phyloP scores from a whole-genome alignment of 495 filamentous ascomycete species.

The Jackrogersella minutella region DNA sequence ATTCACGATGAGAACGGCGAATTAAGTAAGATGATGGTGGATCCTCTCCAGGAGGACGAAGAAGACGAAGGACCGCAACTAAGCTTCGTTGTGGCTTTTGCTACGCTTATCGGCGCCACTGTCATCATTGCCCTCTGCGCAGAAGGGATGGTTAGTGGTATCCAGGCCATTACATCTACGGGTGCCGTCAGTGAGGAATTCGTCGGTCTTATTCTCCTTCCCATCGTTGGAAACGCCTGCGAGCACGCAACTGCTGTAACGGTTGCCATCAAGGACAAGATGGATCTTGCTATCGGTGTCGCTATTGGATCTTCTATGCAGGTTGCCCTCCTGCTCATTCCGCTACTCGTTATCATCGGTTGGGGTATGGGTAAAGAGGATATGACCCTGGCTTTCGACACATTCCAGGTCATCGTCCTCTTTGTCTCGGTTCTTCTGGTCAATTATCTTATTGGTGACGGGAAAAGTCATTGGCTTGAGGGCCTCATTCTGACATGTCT shows the following conservation, averaged over 20 bases:
- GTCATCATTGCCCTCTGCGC: constrained; percentile 86
- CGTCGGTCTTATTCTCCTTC: constrained; percentile 82
- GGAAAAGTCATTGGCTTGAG: constrained; percentile 73
- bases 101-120: constrained; percentile 75
- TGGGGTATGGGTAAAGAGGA: constrained; percentile 75
- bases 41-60: constrained; percentile 57
- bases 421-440: constrained; percentile 82
- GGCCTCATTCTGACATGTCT: constrained; percentile 76
- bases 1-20: constrained; percentile 56
- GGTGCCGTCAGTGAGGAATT: constrained; percentile 74
- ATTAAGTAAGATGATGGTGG: constrained; percentile 48
- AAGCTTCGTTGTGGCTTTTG: constrained; percentile 70
- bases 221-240: constrained; percentile 90
- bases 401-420: constrained; percentile 79
- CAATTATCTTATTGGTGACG: constrained; percentile 80
- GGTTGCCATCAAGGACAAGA: constrained; percentile 88
- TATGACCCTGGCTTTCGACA: constrained; percentile 83
- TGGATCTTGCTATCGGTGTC: constrained; percentile 87
- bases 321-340: constrained; percentile 81
- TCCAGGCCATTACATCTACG: constrained; percentile 69
- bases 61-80: constrained; percentile 78
- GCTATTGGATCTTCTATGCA: constrained; percentile 88
- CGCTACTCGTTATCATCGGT: constrained; percentile 78
- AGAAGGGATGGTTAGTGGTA: constrained; percentile 87
- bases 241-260: constrained; percentile 90